These are phyloP conservation scores for Crucihimalaya himalaica DNA, from an alignment of 345 rosid species.

Conservation along the genomic window DNA sequence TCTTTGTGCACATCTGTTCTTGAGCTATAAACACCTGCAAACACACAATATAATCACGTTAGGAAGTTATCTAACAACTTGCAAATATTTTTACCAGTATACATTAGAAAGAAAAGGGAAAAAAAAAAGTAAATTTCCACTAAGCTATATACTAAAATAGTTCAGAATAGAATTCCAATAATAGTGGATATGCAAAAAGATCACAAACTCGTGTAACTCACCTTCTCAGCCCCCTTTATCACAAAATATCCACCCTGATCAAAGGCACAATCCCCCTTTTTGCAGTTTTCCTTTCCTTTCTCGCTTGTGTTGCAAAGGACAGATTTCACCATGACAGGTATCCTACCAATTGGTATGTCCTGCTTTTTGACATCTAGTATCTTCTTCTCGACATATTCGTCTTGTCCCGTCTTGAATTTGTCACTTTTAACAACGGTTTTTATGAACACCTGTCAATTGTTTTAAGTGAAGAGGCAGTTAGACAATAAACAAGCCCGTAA, in stretches of 20 bases:
- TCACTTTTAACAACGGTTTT: constrained; percentile 54
- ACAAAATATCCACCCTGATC: constrained; percentile 90
- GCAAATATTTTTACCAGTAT: not conserved
- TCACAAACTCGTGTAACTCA: constrained; percentile 34
- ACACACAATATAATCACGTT: constrained; percentile 26
- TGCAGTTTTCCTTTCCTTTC: constrained; percentile 40
- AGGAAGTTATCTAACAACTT: constrained; percentile 17
- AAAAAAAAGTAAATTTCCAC: not conserved
- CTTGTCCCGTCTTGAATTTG: constrained; percentile 87
- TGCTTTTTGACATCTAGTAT: constrained; percentile 41
- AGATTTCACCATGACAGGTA: constrained; percentile 92
- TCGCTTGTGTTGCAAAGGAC: constrained; percentile 69
- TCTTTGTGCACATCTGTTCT: constrained; percentile 75
- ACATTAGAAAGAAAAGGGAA: not conserved
- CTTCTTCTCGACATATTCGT: constrained; percentile 48
- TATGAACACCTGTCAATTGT: constrained; percentile 57
- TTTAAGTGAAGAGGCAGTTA: constrained; percentile 20
- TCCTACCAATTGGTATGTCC: constrained; percentile 68
- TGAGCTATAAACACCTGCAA: constrained; percentile 85
- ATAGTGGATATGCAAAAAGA: not conserved
- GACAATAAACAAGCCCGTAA: constrained; percentile 2
- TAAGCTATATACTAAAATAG: constrained; percentile 16
- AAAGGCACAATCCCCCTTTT: constrained; percentile 73
- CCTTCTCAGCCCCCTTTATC: constrained; percentile 96
- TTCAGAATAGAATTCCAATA: constrained; percentile 12